phyloP scores from a whole-genome alignment of 2,329 filamentous ascomycete genomes.

The Dryadomyces quercivorus region DNA sequence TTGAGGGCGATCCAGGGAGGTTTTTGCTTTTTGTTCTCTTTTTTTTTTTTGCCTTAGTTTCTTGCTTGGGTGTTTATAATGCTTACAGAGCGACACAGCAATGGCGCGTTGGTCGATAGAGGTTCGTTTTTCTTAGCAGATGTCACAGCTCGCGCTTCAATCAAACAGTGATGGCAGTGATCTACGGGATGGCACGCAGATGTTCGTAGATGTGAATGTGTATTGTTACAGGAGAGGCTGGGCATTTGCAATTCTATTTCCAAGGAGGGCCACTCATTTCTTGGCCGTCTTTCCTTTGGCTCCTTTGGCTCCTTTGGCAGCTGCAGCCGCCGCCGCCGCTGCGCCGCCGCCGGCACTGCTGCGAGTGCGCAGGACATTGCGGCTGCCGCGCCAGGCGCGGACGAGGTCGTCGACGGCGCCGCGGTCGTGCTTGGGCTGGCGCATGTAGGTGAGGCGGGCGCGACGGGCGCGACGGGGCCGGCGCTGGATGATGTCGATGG shows the following conservation, averaged over 20 bases:
- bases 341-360: not conserved
- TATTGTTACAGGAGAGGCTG: not conserved
- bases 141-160: not conserved
- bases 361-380: constrained; percentile 25
- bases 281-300: not conserved
- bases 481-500: constrained; percentile 88
- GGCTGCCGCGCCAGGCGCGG: constrained; percentile 37
- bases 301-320: not conserved
- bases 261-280: not conserved
- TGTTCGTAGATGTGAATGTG: too few relatives aligned
- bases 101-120: too few relatives aligned
- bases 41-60: too few relatives aligned
- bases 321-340: constrained; percentile 5
- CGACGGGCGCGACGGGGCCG: constrained; percentile 73
- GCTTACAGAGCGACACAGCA: not conserved
- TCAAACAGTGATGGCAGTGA: not conserved
- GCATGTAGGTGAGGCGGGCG: constrained; percentile 83
- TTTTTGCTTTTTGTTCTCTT: too few relatives aligned
- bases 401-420: constrained; percentile 77
- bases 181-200: not conserved
- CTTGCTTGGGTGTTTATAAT: not conserved
- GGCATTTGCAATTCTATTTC: not conserved
- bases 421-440: constrained; percentile 76
- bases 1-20: too few relatives aligned
- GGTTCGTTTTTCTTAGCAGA: too few relatives aligned